Evolutionary conservation across 2,329 filamentous ascomycete species (phyloP), one percentile per base, ranked within the genome.

Genomic region (Pezicula neosporulosa): DNA sequence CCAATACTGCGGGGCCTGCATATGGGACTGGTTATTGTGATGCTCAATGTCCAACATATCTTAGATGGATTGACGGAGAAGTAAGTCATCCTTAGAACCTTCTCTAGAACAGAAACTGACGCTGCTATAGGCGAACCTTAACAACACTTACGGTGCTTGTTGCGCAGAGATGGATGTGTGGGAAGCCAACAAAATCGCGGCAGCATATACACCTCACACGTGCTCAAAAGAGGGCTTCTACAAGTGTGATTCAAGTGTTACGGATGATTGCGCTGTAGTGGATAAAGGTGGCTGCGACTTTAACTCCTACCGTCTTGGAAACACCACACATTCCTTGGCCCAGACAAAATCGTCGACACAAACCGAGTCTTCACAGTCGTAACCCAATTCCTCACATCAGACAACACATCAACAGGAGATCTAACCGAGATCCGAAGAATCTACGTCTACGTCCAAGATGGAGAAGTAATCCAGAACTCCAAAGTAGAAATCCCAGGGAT

Each of bases 151-250:
- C 46, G 83, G 83, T 56, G 72, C 81, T 38, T 86, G 83, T 76
- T 86, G 83, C 65, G 70, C 76, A 35, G 83, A 87, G 69, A 83
- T 87, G 77, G 83, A 86, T 60, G 75, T 83, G 64, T 83, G 80
- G 78, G 80, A 84, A 65, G 79, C 80, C 47, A 83, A 83, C 70
- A 74, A 70, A 50, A 72, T 79, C 62, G 76, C 80, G 15, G 75
- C 72, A n/a, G 81, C 80, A 30, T 72, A 75, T 58, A 84, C 81
- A 6, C 78, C 80, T 16, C 81, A 84, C 63, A 70, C 76, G 39
- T 83, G 81, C 70, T 70, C 19, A 6, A 18, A 19, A 4, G 42
- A 44, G 4, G 19, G n/a, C 7, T 24, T 24, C 4, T 44, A 44
- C n/a, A 28, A 16, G 8, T 44, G 42, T 7, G 42, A 44, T 44